These are phyloP conservation scores for sweet orange (Citrus sinensis) DNA, from an alignment of 345 rosid genomes.

Conservation along the genomic window DVS_A1.0 CM039165.1:31233001-31233500, in stretches of 20 bases:
- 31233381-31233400: not conserved
- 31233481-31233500: conserved; percentile 9
- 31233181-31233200: not conserved
- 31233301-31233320: not conserved
- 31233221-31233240: not conserved
- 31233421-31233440: not conserved
- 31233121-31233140: not conserved
- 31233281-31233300: not conserved
- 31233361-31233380: not conserved
- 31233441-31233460: not conserved
- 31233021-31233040: conserved; percentile 90
- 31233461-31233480: not conserved
- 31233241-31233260: not conserved
- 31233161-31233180: not conserved
- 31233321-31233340: not conserved
- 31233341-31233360: not conserved
- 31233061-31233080: conserved; percentile 85
- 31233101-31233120: not conserved
- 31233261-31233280: not conserved
- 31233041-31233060: conserved; percentile 60
- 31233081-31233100: not conserved
- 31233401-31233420: not conserved
- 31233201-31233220: not conserved
- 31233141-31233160: not conserved
- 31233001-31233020: conserved; percentile 93